Base-by-base conservation (phyloP, 495 filamentous ascomycete genomes). In the Hypoxylon intermedium region DNA sequence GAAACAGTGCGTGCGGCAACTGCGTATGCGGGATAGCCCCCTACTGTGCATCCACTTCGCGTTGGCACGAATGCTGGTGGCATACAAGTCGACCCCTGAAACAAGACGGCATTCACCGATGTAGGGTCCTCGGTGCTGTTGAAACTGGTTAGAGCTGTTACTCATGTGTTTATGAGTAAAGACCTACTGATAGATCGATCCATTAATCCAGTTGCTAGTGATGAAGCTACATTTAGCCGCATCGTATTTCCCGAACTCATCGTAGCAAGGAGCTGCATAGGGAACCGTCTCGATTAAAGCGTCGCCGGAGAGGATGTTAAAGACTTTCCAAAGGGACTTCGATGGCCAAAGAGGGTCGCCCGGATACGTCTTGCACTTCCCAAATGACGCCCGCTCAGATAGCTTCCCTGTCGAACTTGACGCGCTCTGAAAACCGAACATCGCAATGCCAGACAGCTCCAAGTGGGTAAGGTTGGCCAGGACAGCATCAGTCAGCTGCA, bases 1-100 rank as follows among this genome's bases (percentile, higher is more conserved):
- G 74, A 70, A 0, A 81, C 77, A 15, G 65, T 80, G 28, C 70
- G 80, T 6, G 78, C 79, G 43, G 81, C 80, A 19, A 89, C 79
- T 0, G 82, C 76, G 53, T 88, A 88, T 5, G 75, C 72, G 3
- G 83, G 75, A 70, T 81, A 84, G 9, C 78, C 76, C 7, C 82
- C 83, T 37, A 83, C 46, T 4, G 74, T 77, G 67, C 83, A 85
- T 24, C 61, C 65, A 19, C 34, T 67, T n/a, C 82, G 69, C 3
- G 82, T 48, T 15, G 78, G 71, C 51, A 83, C 76, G 24, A 67
- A 28, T 11, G 46, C 43, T 6, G 70, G 65, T 7, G 69, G 72
- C 55, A 73, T 81, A 75, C 53, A 82, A 44, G 54, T 77, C 15
- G 12, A 69, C 56, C 72, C 74, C 58, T 74, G 63, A 19, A 65